Evolutionary conservation across 345 rosid genomes (phyloP).

Genomic region (Trapa incisa): DNA sequence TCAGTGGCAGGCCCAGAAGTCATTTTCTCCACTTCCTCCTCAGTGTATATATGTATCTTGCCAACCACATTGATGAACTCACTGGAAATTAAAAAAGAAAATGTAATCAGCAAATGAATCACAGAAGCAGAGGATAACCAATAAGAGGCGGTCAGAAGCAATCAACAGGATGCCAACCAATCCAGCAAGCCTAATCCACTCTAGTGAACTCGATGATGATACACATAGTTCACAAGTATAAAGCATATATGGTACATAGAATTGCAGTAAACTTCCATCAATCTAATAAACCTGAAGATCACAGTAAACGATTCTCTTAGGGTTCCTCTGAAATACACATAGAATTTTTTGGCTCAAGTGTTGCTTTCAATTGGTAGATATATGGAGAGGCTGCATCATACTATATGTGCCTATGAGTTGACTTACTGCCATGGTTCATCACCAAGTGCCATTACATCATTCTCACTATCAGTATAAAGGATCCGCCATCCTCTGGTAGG

Average conservation of each 20-base stretch:
- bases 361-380: neutral
- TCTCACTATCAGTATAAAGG: slow-evolving; percentile 77
- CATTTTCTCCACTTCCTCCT: slow-evolving; percentile 78
- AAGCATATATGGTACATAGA: too few species aligned
- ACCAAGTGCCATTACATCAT: slow-evolving; percentile 89
- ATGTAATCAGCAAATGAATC: neutral
- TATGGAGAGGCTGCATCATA: too few species aligned
- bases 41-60: slow-evolving; percentile 67
- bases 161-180: too few species aligned
- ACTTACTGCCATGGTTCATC: slow-evolving; percentile 97
- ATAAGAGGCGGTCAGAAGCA: neutral
- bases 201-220: too few species aligned
- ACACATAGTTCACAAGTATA: too few species aligned
- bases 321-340: too few species aligned
- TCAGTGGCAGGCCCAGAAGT: slow-evolving; percentile 34
- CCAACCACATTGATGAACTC: slow-evolving; percentile 69
- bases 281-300: neutral
- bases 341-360: neutral
- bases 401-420: slow-evolving; percentile 14
- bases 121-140: neutral
- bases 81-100: slow-evolving; percentile 20
- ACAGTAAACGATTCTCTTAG: neutral
- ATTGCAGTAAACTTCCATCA: neutral
- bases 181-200: too few species aligned
- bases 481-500: slow-evolving; percentile 56